Base-by-base conservation (phyloP, 1,139 yeast genomes). In the Kluyveromyces marxianus region DNA sequence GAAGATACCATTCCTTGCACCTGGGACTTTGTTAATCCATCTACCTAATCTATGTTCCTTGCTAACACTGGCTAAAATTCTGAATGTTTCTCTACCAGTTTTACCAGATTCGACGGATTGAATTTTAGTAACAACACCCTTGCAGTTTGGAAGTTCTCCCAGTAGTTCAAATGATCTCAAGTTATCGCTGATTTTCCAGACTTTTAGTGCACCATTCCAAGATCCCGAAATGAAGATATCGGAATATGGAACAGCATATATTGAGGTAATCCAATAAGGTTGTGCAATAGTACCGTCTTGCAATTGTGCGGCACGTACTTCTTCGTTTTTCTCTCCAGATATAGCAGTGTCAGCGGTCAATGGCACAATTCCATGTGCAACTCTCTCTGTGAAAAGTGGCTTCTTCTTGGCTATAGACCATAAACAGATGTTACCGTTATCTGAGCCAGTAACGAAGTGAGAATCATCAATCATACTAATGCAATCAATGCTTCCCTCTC, bases 371-470 rank as follows among this genome's bases (percentile, higher is more conserved):
- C 97, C 98, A 66, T 92, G 98, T 3, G 92, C 84, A 42, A 73
- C 66, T 59, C 94, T 76, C 50, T 76, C 67, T 2, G 80, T 79
- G 63, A 67, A 81, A 35, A 86, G 66, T 6, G 98, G 95, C 67
- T 89, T 90, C 75, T 92, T 92, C 68, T 88, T 88, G 29, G 87
- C 82, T 49, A 85, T 69, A 4, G 96, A 81, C 98, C 98, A 92
- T 52, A 94, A 70, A 26, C 87, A 71, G 36, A 92, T 69, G 61
- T 80, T 85, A 39, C 98, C 98, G 61, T 90, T 92, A 63, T 94
- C 98, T 21, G 95, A 82, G 2, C 98, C 97, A 4, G 97, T 89
- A 41, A 92, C 81, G 60, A 92, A 92, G 63, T 86, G 89, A 29
- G 90, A 79, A 65, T 90, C 96, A 66, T 92, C 98, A 47, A 86